A percentile compares a stretch with the other conserved stretches of the same genome.
Evolutionary conservation across 2,329 filamentous ascomycete species (phyloP).

Genomic region (Penicillium sp.): DNA sequence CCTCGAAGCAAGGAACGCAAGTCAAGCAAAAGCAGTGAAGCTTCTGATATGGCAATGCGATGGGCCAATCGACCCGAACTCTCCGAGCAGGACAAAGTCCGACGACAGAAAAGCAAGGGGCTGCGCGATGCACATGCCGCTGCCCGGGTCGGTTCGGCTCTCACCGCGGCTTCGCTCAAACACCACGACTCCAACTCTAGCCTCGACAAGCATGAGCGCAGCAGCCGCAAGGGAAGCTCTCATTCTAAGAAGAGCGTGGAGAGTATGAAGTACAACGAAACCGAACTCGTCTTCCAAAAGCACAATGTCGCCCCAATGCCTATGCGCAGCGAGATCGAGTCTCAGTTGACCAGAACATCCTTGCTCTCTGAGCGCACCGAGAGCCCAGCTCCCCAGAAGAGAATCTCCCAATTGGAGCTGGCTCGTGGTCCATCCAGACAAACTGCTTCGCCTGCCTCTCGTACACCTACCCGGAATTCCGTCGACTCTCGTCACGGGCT

Average conservation of each 20-base stretch:
- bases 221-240: constrained; percentile 35
- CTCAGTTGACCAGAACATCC: constrained; percentile 84
- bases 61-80: constrained; percentile 51
- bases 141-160: constrained; percentile 56
- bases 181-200: constrained; percentile 67
- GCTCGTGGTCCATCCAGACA: constrained; percentile 57
- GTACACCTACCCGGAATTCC: constrained; percentile 60
- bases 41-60: constrained; percentile 49
- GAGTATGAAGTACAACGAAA: constrained; percentile 53
- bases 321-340: constrained; percentile 80
- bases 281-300: constrained; percentile 54
- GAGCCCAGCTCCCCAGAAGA: constrained; percentile 68
- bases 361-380: constrained; percentile 82
- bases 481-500: constrained; percentile 55
- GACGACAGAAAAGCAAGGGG: constrained; percentile 57
- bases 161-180: constrained; percentile 64
- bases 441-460: constrained; percentile 61
- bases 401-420: constrained; percentile 64
- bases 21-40: constrained; percentile 54
- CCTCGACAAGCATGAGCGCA: constrained; percentile 46
- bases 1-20: constrained; percentile 55
- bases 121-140: constrained; percentile 59
- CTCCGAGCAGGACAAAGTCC: constrained; percentile 54
- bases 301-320: constrained; percentile 79
- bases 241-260: constrained; percentile 41